Evolutionary conservation across 2,329 filamentous ascomycete species (phyloP).

Genomic region (Cladorrhinum sp.): DNA sequence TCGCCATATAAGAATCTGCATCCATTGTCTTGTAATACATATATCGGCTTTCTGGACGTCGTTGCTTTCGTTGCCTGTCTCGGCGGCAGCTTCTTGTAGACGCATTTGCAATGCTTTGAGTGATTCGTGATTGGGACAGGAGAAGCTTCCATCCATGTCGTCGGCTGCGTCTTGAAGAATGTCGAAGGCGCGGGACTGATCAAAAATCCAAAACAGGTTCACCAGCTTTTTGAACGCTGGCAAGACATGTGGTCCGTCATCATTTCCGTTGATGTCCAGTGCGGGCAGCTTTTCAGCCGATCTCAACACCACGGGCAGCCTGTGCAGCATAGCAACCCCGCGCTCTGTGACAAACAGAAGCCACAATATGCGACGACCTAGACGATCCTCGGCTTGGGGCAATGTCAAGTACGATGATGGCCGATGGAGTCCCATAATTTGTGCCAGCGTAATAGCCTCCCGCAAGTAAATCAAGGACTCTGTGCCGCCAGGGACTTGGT

Average conservation of each 20-base stretch:
- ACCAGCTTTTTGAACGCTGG: conserved; percentile 50
- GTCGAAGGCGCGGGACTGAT: conserved; percentile 48
- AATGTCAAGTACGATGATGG: conserved; percentile 40
- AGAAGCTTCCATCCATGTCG: conserved; percentile 27
- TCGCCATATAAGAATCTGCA: conserved; percentile 48
- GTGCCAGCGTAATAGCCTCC: conserved; percentile 51
- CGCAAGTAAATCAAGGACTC: conserved; percentile 48
- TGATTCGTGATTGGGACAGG: conserved; percentile 27
- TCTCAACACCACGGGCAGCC: conserved; percentile 45
- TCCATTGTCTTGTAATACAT: conserved; percentile 50
- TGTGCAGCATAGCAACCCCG: conserved; percentile 49
- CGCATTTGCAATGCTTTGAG: conserved; percentile 42
- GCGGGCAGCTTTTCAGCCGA: conserved; percentile 38
- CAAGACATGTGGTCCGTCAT: conserved; percentile 43
- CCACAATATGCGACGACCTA: conserved; percentile 46
- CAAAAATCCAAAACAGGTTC: conserved; percentile 49
- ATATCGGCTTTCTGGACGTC: conserved; percentile 49
- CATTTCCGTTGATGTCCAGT: conserved; percentile 32
- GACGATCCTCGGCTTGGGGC: conserved; percentile 39
- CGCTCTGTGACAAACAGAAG: conserved; percentile 49
- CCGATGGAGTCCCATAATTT: conserved; percentile 47
- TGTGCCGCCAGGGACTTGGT: conserved; percentile 43
- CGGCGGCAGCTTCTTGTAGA: conserved; percentile 37
- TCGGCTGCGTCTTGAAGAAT: conserved; percentile 40
- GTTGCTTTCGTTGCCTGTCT: conserved; percentile 41